Evolutionary conservation across 1,284 basidiomycete genomes (phyloP), one percentile per base, ranked within the genome.

Genomic region (Naganishia liquefaciens): DNA sequence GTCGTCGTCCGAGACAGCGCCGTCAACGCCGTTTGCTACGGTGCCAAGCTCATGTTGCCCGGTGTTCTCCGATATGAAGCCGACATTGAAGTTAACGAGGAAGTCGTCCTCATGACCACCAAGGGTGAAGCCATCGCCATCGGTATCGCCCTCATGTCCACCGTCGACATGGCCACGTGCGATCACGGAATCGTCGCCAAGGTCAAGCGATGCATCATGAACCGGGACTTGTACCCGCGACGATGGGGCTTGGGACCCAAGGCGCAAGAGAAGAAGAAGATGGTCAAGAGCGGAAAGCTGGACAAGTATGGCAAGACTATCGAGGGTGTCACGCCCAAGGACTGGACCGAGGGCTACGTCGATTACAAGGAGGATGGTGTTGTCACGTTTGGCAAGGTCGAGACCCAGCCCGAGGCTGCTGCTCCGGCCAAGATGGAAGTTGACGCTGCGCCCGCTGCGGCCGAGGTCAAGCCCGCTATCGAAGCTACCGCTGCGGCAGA

Each of bases 191-290:
- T 99, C 64, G 96, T 99, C 44, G 96, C 96, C 51, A 98, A 98
- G 82, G 93, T 99, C 74, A 99, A 99, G 84, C 85, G 96, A 64
- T 98, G 95, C 80, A 99, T 99, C 77, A 99, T 99, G 96, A 92
- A 98, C 81, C 88, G 95, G 57, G 95, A 99, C 80, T 92, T 93
- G 21, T 99, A 99, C 80, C 96, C 96, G 44, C 87, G 96, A 68
- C 87, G 94, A 72, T 99, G 96, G 96, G 96, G 96, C 68, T 85
- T 99, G 63, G 96, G 96, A 23, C 96, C 95, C 43, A 87, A 93
- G 78, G 96, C 96, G 5, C 82, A 93, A 69, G 91, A 97, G 80
- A 99, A 99, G 86, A 99, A 99, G 84, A 97, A 97, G 79, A 84
- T 94, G 86, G 86, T 95, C 76, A 94, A 95, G 82, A 91, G 92